A percentile compares a stretch with the other conserved stretches of the same genome.
Conservation (phyloP, 1,139 yeast genomes). For the Magnusiomyces starmeri region DNA sequence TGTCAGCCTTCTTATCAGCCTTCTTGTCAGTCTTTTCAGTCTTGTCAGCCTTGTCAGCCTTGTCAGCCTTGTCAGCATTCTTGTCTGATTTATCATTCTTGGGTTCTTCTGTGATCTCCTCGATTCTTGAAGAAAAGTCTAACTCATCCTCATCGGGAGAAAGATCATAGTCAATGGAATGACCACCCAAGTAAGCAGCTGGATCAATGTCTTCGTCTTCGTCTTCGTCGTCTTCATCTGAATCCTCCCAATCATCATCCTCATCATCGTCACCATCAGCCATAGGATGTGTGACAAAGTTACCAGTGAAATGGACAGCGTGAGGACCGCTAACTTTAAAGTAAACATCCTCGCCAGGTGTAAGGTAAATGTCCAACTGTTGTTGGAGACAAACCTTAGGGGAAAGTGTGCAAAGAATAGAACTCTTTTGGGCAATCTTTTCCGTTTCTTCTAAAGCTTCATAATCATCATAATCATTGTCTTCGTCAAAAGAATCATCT, state of each 20-base stretch:
- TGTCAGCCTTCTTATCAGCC: conserved; percentile 22
- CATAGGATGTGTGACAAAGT: conserved; percentile 91
- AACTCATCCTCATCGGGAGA: conserved; percentile 92
- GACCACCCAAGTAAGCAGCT: conserved; percentile 32
- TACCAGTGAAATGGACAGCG: conserved; percentile 87
- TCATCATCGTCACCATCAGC: conserved; percentile 57
- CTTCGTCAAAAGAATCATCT: conserved; percentile 34
- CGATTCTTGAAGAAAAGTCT: conserved; percentile 29
- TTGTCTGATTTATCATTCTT: conserved; percentile 44
- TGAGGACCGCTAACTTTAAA: conserved; percentile 95
- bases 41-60: conserved; percentile 39
- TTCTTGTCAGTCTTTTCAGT: conserved; percentile 40
- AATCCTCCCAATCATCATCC: conserved; percentile 42
- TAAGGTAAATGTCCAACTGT: conserved; percentile 78
- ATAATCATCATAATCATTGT: conserved; percentile 45
- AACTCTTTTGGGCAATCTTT: no score
- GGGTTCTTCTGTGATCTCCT: conserved; percentile 32
- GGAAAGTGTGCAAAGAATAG: conserved; percentile 79
- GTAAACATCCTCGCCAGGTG: conserved; percentile 89
- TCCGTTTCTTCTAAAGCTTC: conserved; percentile 61
- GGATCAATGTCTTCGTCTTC: conserved; percentile 40
- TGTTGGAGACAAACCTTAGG: conserved; percentile 80
- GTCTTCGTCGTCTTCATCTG: conserved; percentile 39
- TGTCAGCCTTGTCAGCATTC: conserved; percentile 51
- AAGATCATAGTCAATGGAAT: conserved; percentile 79